These are phyloP conservation scores for Monosporozyma aquatica DNA, from an alignment of 805 yeast genomes.

Conservation along the genomic window DNA sequence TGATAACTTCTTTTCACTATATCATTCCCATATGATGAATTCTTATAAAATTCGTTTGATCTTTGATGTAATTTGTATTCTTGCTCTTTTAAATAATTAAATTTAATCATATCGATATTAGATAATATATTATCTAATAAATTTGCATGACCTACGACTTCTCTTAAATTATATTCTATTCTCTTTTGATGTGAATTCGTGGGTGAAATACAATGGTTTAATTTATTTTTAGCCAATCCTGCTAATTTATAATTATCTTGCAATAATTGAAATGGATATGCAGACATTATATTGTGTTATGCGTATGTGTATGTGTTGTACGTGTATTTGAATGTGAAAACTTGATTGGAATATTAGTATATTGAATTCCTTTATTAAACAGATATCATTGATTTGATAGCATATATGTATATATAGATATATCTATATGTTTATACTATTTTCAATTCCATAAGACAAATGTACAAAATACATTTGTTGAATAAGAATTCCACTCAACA, in stretches of 20 bases:
- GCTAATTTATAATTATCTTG: conserved; percentile 11
- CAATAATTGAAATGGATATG: conserved; percentile 3
- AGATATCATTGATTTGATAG: no score
- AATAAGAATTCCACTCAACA: no score
- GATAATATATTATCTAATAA: conserved; percentile 23
- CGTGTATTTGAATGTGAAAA: not conserved
- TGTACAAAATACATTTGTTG: no score
- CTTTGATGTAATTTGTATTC: not conserved
- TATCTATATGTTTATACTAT: no score
- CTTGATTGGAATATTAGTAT: no score
- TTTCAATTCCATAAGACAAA: no score
- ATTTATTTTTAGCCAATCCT: conserved; percentile 15
- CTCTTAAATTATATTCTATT: conserved; percentile 20
- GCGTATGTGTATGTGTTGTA: no score
- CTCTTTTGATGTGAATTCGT: conserved; percentile 12
- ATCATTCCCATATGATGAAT: not conserved
- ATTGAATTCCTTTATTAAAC: no score
- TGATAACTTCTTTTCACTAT: not conserved
- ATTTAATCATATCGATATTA: conserved; percentile 11
- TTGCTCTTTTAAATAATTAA: conserved; percentile 1
- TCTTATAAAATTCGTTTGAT: not conserved
- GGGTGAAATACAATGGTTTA: conserved; percentile 9
- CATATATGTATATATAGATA: no score
- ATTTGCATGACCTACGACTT: conserved; percentile 28
- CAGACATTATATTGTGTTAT: conserved; percentile 1